A percentile compares a stretch with the other conserved stretches of the same genome.
phyloP scores from a whole-genome alignment of 257 asterid genomes.

The Solanum paucissectum region DNA sequence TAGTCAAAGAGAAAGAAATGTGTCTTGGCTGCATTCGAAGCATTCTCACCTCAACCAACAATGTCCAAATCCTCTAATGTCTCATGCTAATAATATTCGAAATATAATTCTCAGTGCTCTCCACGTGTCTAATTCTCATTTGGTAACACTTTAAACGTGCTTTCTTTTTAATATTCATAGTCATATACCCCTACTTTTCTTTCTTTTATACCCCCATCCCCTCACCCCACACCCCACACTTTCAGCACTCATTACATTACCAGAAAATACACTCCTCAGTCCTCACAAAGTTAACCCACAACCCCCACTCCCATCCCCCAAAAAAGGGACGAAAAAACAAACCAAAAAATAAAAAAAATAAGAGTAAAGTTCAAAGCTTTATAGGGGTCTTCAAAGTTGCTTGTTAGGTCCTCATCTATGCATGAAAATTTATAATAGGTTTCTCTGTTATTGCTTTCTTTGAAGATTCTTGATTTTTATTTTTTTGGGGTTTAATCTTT shows the following conservation, averaged over 20 bases:
- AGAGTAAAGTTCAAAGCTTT: background rate
- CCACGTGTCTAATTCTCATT: background rate
- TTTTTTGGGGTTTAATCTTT: background rate
- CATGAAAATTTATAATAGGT: background rate
- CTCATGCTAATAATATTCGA: background rate
- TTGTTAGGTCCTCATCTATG: conserved; percentile 1
- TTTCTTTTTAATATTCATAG: background rate
- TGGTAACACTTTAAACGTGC: background rate
- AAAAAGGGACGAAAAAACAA: background rate
- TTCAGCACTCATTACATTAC: background rate
- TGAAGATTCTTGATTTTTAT: background rate
- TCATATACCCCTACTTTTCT: background rate
- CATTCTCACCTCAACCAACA: background rate
- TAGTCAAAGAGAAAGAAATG: background rate
- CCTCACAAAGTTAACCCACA: no score
- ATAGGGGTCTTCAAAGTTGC: background rate
- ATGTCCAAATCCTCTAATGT: background rate
- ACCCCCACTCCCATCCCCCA: background rate
- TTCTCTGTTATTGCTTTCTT: background rate
- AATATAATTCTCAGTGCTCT: background rate
- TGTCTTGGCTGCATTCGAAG: background rate
- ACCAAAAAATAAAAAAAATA: background rate
- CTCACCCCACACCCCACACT: background rate
- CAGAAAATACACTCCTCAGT: conserved; percentile 12
- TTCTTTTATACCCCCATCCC: conserved; percentile 5